Conservation (phyloP, 495 filamentous ascomycete genomes). For the Daldinia bambusicola region DNA sequence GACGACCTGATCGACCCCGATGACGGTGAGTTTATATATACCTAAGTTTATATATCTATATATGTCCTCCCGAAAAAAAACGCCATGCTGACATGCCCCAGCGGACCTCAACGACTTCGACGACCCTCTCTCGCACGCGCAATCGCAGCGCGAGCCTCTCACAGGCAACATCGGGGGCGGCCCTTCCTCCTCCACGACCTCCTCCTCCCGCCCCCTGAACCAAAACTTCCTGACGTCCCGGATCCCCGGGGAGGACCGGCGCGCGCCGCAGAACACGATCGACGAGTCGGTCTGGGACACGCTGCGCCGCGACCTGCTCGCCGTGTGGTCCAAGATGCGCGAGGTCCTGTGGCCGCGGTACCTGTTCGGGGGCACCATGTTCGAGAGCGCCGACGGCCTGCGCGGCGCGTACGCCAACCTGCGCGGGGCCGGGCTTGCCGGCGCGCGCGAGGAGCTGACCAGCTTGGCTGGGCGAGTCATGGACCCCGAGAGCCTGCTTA, state of each 20-base stretch:
- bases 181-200: constrained; percentile 53
- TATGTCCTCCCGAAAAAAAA: no score
- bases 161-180: constrained; percentile 77
- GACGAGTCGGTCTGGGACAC: constrained; percentile 98
- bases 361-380: constrained; percentile 82
- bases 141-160: constrained; percentile 78
- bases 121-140: constrained; percentile 74
- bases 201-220: constrained; percentile 62
- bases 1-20: constrained; percentile 94
- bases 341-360: constrained; percentile 98
- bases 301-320: constrained; percentile 85
- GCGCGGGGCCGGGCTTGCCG: constrained; percentile 58
- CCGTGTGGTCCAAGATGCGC: constrained; percentile 97
- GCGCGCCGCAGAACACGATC: constrained; percentile 90
- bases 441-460: constrained; percentile 70
- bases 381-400: constrained; percentile 64
- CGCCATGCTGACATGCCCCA: constrained; percentile 43
- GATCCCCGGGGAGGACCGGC: constrained; percentile 94
- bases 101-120: constrained; percentile 90
- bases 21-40: constrained; percentile 72
- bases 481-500: constrained; percentile 73
- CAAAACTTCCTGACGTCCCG: constrained; percentile 82
- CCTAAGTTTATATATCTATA: no score
- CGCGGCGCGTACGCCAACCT: constrained; percentile 65
- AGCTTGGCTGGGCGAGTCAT: constrained; percentile 66